A percentile compares a stretch with the other conserved stretches of the same genome.
These are phyloP conservation scores for Pontederia crassipes DNA, from an alignment of 176 grass and related monocot genomes.

Conservation along the genomic window DNA sequence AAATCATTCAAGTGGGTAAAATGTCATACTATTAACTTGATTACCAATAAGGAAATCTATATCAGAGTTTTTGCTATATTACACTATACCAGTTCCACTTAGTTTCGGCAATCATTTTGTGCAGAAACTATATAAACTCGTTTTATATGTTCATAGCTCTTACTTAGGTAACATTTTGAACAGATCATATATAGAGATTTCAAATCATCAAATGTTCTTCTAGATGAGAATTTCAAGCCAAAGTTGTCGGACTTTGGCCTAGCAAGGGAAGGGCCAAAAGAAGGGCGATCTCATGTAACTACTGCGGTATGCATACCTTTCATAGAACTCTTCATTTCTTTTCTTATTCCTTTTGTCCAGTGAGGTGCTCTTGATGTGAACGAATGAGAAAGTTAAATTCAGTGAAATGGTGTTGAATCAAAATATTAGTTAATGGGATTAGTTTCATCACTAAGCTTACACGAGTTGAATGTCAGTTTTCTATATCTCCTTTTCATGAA, in stretches of 20 bases:
- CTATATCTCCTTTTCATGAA: no score
- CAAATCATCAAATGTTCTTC: background rate
- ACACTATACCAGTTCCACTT: background rate
- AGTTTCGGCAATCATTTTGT: background rate
- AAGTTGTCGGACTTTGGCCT: background rate
- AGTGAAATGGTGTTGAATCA: no score
- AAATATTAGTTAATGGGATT: no score
- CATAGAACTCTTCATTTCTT: background rate
- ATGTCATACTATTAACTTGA: no score
- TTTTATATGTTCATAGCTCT: no score
- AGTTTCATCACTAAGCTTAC: no score
- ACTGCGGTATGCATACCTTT: background rate
- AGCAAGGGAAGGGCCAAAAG: background rate
- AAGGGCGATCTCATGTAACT: background rate
- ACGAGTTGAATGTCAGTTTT: no score
- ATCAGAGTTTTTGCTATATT: background rate
- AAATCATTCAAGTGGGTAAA: no score
- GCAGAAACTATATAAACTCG: no score
- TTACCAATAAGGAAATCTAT: background rate
- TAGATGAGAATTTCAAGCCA: background rate
- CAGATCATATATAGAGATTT: slow-evolving; percentile 5
- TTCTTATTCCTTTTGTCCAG: background rate
- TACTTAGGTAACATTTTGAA: no score
- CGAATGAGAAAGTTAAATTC: no score
- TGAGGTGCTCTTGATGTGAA: no score